Base-by-base conservation (phyloP, 768 basidiomycete genomes). In the Panaeolus cyanescens region DNA sequence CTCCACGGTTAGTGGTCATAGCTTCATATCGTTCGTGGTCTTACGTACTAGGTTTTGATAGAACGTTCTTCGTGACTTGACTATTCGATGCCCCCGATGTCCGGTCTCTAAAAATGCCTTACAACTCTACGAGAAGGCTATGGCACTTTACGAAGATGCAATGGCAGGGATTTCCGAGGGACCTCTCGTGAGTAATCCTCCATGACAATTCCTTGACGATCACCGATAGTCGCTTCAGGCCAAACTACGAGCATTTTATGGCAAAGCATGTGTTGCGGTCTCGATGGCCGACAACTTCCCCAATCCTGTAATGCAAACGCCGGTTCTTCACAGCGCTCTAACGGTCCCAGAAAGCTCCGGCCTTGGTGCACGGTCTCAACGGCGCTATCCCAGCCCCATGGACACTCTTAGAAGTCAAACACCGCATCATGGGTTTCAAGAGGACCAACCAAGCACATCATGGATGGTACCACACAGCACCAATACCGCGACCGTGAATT, bases 1-100 rank as follows among this genome's bases (percentile, higher is more conserved):
- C 2, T 74, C 84, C 17, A 82, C 82, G 58, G 84, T 85, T 65
- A 54, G 80, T 76, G 13, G 54, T 42, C 37, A 5, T 57, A 9
- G 36, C 50, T 5, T 31, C 34, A 13, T 25, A 8, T 19, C 54
- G 1, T 34, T 39, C 7, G 30, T 28, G 22, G 15, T 9, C 15
- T 22, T 19, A 25, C 54, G 4, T 15, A 7, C 31, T 50, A 5
- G 19, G 7, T 9, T 7, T 3, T 42, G 40, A 9, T 22, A 42
- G 40, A 42, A 20, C 13, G 12, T 42, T 9, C 40, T 42, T 22
- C 20, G 40, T 25, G 40, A 42, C 40, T 42, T 42, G 10, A 17
- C 17, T 3, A 25, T 25, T 22, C 40, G 25, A 8, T 42, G 40
- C 20, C 40, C 40, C 2, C 40, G 40, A 22, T 42, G 40, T 13